Evolutionary conservation across 352 stramenopile genomes (phyloP).

Genomic region (Pilasporangium apinafurcum): DNA sequence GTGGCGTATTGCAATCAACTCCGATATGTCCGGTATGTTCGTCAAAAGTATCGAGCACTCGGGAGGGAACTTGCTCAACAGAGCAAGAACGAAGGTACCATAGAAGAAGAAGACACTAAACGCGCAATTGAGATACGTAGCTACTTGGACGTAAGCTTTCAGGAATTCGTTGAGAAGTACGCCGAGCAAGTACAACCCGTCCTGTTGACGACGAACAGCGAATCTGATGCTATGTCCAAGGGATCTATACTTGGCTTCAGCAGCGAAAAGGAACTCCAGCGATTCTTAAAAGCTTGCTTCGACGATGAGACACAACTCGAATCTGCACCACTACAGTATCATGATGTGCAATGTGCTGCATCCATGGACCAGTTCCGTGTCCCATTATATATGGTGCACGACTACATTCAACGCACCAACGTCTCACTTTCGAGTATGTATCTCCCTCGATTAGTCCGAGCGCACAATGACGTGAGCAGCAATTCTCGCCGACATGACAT

Average conservation of each 20-base stretch:
- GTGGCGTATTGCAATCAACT: conserved; percentile 33
- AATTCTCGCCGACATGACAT: background rate
- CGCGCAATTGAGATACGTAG: conserved; percentile 9
- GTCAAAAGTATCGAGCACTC: conserved; percentile 23
- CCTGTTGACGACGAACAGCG: conserved; percentile 15
- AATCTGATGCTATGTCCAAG: conserved; percentile 10
- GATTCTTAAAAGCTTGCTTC: conserved; percentile 20
- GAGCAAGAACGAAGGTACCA: background rate
- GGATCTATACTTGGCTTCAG: conserved; percentile 13
- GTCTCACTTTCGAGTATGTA: conserved; percentile 15
- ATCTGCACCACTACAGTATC: conserved; percentile 10
- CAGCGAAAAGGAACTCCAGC: background rate
- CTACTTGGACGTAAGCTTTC: conserved; percentile 25
- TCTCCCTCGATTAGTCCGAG: conserved; percentile 24
- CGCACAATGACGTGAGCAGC: conserved; percentile 2
- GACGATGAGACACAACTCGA: background rate
- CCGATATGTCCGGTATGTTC: conserved; percentile 43
- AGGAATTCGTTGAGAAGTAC: conserved; percentile 63
- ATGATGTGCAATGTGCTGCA: conserved; percentile 19
- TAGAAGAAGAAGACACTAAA: background rate
- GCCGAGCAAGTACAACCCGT: conserved; percentile 24
- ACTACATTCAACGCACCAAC: conserved; percentile 66
- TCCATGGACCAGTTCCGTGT: conserved; percentile 44
- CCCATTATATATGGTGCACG: conserved; percentile 43
- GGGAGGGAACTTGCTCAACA: conserved; percentile 9